A percentile compares a stretch with the other conserved stretches of the same genome.
Evolutionary conservation across 1,139 yeast genomes (phyloP).

Genomic region (Sugiyamaella paludigena): DNA sequence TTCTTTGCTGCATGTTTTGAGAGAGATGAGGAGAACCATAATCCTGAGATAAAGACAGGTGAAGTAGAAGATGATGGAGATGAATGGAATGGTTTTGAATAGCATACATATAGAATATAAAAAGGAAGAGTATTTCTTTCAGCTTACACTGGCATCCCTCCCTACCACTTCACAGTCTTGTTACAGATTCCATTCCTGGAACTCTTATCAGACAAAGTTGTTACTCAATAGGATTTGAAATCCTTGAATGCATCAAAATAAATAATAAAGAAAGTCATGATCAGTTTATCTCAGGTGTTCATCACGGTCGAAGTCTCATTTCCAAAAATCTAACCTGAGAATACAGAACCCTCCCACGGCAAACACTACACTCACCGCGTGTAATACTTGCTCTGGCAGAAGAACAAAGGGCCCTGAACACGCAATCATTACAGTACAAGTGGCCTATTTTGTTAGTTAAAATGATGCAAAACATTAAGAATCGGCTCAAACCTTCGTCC

Average conservation of each 20-base stretch:
- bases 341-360: conserved; percentile 35
- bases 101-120: neutral
- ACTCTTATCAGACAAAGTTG: too few species aligned
- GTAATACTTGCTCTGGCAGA: conserved; percentile 27
- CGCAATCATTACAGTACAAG: conserved; percentile 39
- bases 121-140: too few species aligned
- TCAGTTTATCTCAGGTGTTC: too few species aligned
- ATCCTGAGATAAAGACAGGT: conserved; percentile 10
- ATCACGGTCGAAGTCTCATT: conserved; percentile 16
- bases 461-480: too few species aligned
- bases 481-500: too few species aligned
- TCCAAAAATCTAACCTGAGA: conserved; percentile 30
- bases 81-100: conserved; percentile 36
- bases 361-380: conserved; percentile 38
- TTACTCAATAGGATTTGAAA: too few species aligned
- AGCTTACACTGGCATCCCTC: neutral
- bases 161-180: too few species aligned
- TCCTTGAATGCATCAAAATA: too few species aligned
- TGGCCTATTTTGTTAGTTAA: conserved; percentile 22
- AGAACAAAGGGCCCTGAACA: conserved; percentile 36
- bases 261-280: too few species aligned
- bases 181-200: too few species aligned
- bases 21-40: conserved; percentile 24
- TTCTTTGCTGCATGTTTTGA: conserved; percentile 89
- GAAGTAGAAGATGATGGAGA: conserved; percentile 11